A percentile compares a stretch with the other conserved stretches of the same genome.
phyloP scores from a whole-genome alignment of 805 yeast species.

The Isabelozyma rhagii region DNA sequence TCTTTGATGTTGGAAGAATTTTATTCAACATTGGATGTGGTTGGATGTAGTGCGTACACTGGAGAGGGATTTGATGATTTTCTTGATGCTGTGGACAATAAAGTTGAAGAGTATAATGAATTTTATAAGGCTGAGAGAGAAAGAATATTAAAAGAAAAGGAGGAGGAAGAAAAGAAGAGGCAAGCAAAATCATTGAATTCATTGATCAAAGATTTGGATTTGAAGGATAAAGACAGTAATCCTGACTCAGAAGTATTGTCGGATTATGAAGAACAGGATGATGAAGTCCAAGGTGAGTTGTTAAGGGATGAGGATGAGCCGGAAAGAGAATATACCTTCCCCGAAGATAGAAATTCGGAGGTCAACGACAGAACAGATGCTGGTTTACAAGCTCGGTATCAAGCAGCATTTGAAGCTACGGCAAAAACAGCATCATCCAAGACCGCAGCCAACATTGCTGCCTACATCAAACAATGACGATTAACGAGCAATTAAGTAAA shows the following conservation, averaged over 20 bases:
- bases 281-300: slow-evolving; percentile 43
- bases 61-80: slow-evolving; percentile 95
- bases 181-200: slow-evolving; percentile 69
- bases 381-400: slow-evolving; percentile 65
- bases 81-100: slow-evolving; percentile 75
- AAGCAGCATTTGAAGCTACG: slow-evolving; percentile 63
- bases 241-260: slow-evolving; percentile 49
- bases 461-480: slow-evolving; percentile 47
- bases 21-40: slow-evolving; percentile 88
- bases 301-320: slow-evolving; percentile 45
- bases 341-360: slow-evolving; percentile 64
- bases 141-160: slow-evolving; percentile 69
- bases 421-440: slow-evolving; percentile 60
- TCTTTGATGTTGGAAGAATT: slow-evolving; percentile 94
- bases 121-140: slow-evolving; percentile 87
- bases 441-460: slow-evolving; percentile 72
- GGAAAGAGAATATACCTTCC: slow-evolving; percentile 67
- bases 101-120: slow-evolving; percentile 82
- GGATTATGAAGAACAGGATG: slow-evolving; percentile 52
- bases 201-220: slow-evolving; percentile 84
- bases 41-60: slow-evolving; percentile 87
- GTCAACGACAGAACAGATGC: slow-evolving; percentile 45
- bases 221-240: slow-evolving; percentile 35
- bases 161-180: slow-evolving; percentile 66
- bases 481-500: background rate